Evolutionary conservation across 2,329 filamentous ascomycete genomes (phyloP).

Genomic region (Gremmenia infestans): DNA sequence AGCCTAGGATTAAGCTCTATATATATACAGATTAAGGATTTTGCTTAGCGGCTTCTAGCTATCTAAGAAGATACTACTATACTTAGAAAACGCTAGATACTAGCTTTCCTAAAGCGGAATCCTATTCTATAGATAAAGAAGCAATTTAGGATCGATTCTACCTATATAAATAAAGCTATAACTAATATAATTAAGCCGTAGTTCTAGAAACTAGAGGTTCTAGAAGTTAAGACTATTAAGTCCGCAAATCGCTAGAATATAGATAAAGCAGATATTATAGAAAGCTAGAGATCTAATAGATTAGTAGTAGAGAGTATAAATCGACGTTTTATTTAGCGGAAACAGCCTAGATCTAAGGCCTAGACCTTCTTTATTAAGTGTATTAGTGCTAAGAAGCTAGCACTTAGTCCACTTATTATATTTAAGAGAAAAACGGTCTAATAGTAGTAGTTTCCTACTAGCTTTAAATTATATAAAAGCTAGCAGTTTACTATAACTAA

Average conservation of each 20-base stretch:
- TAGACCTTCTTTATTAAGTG: too few relatives aligned
- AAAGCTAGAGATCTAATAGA: not conserved
- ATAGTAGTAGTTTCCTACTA: too few relatives aligned
- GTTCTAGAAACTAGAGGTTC: slow-evolving; percentile 1
- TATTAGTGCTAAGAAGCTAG: too few relatives aligned
- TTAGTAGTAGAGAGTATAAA: not conserved
- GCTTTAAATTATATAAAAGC: too few relatives aligned
- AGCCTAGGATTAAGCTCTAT: too few relatives aligned
- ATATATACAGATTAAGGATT: slow-evolving; percentile 1
- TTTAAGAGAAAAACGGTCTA: too few relatives aligned
- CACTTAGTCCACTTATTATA: too few relatives aligned
- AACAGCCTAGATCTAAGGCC: slow-evolving; percentile 4
- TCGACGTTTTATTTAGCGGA: not conserved
- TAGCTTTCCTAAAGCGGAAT: slow-evolving; percentile 1
- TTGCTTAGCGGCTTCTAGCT: not conserved
- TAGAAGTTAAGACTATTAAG: too few relatives aligned
- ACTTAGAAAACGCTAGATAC: slow-evolving; percentile 1
- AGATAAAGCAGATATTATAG: too few relatives aligned
- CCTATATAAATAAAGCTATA: slow-evolving; percentile 1
- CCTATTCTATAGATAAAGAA: slow-evolving; percentile 1
- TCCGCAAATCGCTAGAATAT: slow-evolving; percentile 1
- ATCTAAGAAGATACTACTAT: not conserved
- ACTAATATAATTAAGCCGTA: slow-evolving; percentile 2
- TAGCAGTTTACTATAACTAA: too few relatives aligned
- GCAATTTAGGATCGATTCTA: not conserved